Base-by-base conservation (phyloP, 169 alveolate genomes). In the Plasmodium yoelii region DNA sequence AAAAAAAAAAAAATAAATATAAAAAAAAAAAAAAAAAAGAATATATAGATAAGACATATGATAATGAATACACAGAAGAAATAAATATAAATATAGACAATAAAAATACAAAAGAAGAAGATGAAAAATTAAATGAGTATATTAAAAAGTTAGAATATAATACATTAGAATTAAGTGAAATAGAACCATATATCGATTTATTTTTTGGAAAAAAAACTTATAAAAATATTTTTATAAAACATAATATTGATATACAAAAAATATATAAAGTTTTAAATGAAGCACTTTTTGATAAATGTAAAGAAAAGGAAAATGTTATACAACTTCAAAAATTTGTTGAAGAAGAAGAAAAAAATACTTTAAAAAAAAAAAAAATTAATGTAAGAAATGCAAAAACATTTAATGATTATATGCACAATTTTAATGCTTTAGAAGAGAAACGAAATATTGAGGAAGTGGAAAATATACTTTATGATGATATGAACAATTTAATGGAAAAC, bases 201-300 rank as follows among this genome's bases (percentile, higher is more conserved):
- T 80, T 80, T 46, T 80, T 80, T 67, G 90, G 90, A 18, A 80
- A 80, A 67, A 56, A 80, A 12, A 80, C 75, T 3, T 80, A 64
- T 80, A 47, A 80, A 8, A 80, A 59, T 34, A 39, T 80, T 3
- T 80, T 80, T 67, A 26, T 80, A 24, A 80, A 80, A 61, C 22
- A 65, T 18, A 56, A 56, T 57, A 80, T 80, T 24, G 82, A 80
- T 28, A 56, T 80, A 67, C 53, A 80, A 8, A 80, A 56, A 80
- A 80, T 80, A 10, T 53, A 67, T 13, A 49, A 80, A 4, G 57
- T 44, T 34, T 60, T 80, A 18, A 53, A 59, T 80, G 47, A 28
- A 24, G 61, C 82, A 10, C 47, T 80, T 19, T 67, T 80, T 67
- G 90, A 80, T 19, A 80, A 80, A 19, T 67, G 80, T 53, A 39